Base-by-base conservation (phyloP, 1,139 yeast species). In the Sugiyamaella castrensis region DNA sequence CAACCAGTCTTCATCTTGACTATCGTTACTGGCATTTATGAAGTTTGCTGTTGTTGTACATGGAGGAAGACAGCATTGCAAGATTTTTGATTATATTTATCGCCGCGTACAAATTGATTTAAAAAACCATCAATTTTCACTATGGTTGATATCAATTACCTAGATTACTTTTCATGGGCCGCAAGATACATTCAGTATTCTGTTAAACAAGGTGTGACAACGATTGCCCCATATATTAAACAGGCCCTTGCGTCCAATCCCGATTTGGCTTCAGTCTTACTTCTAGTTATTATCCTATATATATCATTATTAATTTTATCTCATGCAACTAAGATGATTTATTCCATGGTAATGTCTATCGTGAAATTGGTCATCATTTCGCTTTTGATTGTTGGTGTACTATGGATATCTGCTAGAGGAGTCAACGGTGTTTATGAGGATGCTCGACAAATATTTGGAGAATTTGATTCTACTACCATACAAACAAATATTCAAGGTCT, bases 311-410 rank as follows among this genome's bases (percentile, higher is more conserved):
- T 60, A 32, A 54, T 67, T 10, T 45, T 66, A 27, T 52, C 54
- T 27, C 60, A 64, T 42, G 56, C 67, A 12, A 53, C 64, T 33
- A 50, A 67, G n/a, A 56, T 65, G 55, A 46, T 67, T 11, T 64
- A 55, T 50, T 50, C 59, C 15, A 47, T 61, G 29, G 48, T 67
- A 12, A 55, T 57, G 50, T 49, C 55, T 16, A 36, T 58, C 19
- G 51, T 65, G 34, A 56, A 60, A 40, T 40, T 65, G 29, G 26
- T 40, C 8, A 13, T 50, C 3, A 37, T 47, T 34, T 15, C 52
- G 26, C 13, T 49, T 16, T 35, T 60, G n/a, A 32, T 57, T 2
- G 55, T 51, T 5, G 52, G 57, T 8, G 54, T 57, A 10, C 41
- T 56, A 37, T 64, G 64, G 41, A 38, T 60, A 27, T 53, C 58